Conservation (phyloP, 2,329 filamentous ascomycete species). For the Fonsecaea erecta region DNA sequence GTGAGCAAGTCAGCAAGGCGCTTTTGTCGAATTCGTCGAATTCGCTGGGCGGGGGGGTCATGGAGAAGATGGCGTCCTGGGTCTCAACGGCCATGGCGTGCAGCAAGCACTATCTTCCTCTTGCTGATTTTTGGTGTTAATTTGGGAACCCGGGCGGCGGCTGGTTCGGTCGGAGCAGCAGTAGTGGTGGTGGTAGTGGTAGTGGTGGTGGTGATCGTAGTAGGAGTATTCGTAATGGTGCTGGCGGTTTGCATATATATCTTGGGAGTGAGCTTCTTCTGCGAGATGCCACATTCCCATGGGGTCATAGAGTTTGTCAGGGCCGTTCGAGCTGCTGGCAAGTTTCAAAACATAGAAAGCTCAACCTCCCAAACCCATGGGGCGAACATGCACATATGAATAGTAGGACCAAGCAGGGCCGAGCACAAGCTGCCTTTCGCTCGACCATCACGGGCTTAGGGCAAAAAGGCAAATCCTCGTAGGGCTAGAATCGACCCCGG, state of each 20-base stretch:
- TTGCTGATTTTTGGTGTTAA: conserved; percentile 1
- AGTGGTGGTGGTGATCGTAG: conserved; percentile 4
- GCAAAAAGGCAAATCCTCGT: conserved; percentile 23
- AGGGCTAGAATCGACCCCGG: conserved; percentile 29
- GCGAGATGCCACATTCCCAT: conserved; percentile 16
- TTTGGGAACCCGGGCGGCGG: not conserved
- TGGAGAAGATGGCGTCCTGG: conserved; percentile 32
- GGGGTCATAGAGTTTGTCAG: not conserved
- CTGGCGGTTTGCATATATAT: not conserved
- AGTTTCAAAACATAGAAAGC: conserved; percentile 21
- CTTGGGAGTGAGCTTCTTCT: not conserved
- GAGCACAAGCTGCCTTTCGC: not conserved
- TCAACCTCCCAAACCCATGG: conserved; percentile 6
- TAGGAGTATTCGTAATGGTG: not conserved
- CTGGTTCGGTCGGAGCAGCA: not conserved
- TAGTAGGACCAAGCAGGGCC: conserved; percentile 16
- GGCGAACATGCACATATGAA: conserved; percentile 33
- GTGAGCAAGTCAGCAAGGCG: conserved; percentile 34
- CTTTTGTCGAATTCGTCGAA: conserved; percentile 37
- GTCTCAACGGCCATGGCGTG: conserved; percentile 30
- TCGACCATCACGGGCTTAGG: conserved; percentile 20
- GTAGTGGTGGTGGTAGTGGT: not conserved
- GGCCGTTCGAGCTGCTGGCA: not conserved
- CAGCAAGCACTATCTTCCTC: conserved; percentile 11
- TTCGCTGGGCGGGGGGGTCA: conserved; percentile 37